These are phyloP conservation scores for Cicer cuneatum DNA, from an alignment of 306 rosid species.

Conservation along the genomic window DNA sequence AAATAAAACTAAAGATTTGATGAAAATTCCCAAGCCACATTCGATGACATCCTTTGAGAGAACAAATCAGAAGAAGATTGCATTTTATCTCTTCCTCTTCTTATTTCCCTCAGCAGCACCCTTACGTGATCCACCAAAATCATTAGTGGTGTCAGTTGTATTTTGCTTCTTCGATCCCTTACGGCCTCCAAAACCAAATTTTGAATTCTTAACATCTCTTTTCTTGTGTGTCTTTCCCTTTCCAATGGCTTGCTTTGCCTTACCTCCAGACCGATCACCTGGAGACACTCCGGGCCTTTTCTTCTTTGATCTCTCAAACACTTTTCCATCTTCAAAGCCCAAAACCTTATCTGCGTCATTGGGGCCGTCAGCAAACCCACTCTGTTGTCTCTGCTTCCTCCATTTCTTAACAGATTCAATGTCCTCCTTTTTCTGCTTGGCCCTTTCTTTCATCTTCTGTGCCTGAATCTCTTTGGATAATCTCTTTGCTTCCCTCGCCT, in stretches of 20 bases:
- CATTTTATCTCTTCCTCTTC: constrained; percentile 61
- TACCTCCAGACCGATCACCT: constrained; percentile 81
- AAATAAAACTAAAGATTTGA: constrained; percentile 6
- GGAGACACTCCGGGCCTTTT: constrained; percentile 74
- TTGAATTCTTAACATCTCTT: constrained; percentile 63
- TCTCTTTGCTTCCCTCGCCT: constrained; percentile 74
- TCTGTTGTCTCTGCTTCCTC: constrained; percentile 92
- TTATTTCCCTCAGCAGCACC: constrained; percentile 47
- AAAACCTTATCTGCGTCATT: constrained; percentile 55
- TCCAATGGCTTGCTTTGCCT: constrained; percentile 52
- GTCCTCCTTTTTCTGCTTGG: constrained; percentile 81
- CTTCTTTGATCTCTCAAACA: constrained; percentile 65
- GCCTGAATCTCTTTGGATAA: constrained; percentile 78
- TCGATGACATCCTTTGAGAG: constrained; percentile 15
- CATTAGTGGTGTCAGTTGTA: constrained; percentile 61
- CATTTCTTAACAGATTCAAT: constrained; percentile 89
- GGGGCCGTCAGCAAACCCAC: constrained; percentile 69
- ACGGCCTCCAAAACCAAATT: constrained; percentile 79
- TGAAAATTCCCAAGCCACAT: constrained; percentile 14
- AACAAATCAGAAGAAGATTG: constrained; percentile 2
- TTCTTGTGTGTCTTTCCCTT: constrained; percentile 56
- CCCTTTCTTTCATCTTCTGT: constrained; percentile 74
- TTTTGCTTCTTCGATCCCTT: constrained; percentile 72
- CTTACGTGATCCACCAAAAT: constrained; percentile 54
- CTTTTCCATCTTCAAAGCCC: constrained; percentile 68